phyloP scores from a whole-genome alignment of 192 early-diverging fungal species.

The Podila verticillata region DNA sequence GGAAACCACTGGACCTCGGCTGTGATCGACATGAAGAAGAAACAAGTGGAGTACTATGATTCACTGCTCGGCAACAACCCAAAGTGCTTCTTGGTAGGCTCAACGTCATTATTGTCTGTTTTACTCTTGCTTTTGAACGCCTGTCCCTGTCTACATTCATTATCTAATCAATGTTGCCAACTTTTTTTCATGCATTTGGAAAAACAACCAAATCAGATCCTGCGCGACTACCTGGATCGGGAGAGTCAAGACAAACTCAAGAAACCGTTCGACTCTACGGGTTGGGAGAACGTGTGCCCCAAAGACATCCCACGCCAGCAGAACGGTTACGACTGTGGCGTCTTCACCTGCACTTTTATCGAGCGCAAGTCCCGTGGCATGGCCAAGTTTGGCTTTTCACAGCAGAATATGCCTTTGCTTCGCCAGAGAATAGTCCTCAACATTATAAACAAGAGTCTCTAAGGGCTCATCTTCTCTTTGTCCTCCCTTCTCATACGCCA shows the following conservation, averaged over 20 bases:
- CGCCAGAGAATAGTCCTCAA: constrained; percentile 80
- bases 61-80: constrained; percentile 76
- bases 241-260: constrained; percentile 82
- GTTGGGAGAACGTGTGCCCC: constrained; percentile 69
- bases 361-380: constrained; percentile 72
- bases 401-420: constrained; percentile 75
- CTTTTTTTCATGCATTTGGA: neutral
- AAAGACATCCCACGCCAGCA: constrained; percentile 83
- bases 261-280: constrained; percentile 62
- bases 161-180: neutral
- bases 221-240: constrained; percentile 74
- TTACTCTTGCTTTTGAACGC: no score
- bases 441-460: constrained; percentile 60
- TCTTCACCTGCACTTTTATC: constrained; percentile 91
- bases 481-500: no score
- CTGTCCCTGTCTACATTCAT: no score
- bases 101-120: neutral
- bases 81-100: constrained; percentile 55
- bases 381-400: constrained; percentile 75
- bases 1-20: constrained; percentile 57
- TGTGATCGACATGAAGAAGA: constrained; percentile 59
- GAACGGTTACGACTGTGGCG: constrained; percentile 96
- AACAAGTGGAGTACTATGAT: constrained; percentile 84
- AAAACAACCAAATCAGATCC: constrained; percentile 20
- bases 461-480: no score